Percentiles rank a stretch among this genome's conserved stretches.
These are phyloP conservation scores for Aureobasidium musti DNA, from an alignment of 2,329 filamentous ascomycete genomes.

Conservation along the genomic window DNA sequence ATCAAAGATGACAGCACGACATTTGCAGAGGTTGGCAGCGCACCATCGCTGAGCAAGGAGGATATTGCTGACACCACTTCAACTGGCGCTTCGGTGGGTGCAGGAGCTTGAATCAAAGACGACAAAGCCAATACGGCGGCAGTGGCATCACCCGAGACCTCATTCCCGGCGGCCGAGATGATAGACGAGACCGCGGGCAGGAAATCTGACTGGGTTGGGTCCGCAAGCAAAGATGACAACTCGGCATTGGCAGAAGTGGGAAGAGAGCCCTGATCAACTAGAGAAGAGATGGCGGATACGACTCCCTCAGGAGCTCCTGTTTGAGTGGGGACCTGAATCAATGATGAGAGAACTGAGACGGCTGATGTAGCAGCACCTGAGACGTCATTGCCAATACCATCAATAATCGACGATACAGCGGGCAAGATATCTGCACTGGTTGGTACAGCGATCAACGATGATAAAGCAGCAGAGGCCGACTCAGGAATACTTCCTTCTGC, in stretches of 20 bases:
- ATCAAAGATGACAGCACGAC: background rate
- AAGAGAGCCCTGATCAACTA: background rate
- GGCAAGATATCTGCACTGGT: no score
- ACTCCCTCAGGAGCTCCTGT: background rate
- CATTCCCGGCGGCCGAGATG: background rate
- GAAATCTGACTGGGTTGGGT: background rate
- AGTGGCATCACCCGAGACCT: background rate
- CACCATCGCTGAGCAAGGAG: background rate
- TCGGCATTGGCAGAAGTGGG: background rate
- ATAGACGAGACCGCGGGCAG: background rate
- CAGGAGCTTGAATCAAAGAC: background rate
- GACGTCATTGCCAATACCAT: no score
- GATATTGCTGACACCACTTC: background rate
- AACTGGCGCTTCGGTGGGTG: background rate
- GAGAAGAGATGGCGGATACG: background rate
- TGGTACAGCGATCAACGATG: no score
- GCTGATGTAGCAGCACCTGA: no score
- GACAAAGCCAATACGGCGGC: background rate
- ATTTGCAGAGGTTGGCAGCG: background rate
- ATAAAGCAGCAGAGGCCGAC: no score
- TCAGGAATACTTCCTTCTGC: no score
- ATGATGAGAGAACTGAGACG: background rate
- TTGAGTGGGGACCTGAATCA: background rate
- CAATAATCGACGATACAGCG: no score
- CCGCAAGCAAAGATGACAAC: background rate